Evolutionary conservation across 208 protist genomes (phyloP).

Genomic region (Acanthamoeba lenticulata): DNA sequence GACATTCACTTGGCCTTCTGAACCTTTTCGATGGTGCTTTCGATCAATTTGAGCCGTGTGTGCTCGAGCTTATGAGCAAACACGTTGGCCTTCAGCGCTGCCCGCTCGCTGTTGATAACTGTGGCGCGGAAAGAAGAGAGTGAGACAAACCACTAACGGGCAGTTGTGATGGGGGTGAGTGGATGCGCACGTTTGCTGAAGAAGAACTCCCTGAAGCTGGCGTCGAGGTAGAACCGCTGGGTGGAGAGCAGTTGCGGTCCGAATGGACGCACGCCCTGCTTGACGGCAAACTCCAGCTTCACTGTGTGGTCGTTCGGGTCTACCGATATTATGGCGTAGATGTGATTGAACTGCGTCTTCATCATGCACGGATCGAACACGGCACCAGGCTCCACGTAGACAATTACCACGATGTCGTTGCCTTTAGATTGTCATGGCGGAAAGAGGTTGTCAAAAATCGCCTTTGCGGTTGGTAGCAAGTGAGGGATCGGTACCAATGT

Average conservation of each 20-base stretch:
- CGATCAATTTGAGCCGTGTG: background rate
- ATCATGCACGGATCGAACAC: constrained; percentile 63
- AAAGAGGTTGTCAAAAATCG: no score
- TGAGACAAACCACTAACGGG: background rate
- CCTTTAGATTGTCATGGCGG: background rate
- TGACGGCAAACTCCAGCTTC: constrained; percentile 21
- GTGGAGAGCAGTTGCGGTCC: background rate
- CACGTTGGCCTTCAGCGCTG: constrained; percentile 38
- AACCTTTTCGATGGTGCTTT: background rate
- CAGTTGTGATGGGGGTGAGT: background rate
- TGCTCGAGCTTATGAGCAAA: constrained; percentile 43
- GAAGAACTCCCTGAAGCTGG: constrained; percentile 52
- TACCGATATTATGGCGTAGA: constrained; percentile 23
- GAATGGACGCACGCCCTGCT: constrained; percentile 39
- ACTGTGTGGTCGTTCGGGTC: background rate
- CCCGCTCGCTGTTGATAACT: constrained; percentile 48
- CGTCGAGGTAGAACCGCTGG: background rate
- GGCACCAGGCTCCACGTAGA: constrained; percentile 37
- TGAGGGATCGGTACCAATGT: background rate
- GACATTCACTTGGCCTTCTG: constrained; percentile 42
- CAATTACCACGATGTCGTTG: constrained; percentile 71
- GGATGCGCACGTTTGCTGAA: constrained; percentile 48
- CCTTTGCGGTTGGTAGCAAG: background rate
- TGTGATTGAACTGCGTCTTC: constrained; percentile 68
- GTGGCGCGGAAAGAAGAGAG: background rate